Evolutionary conservation across 202 grass and related monocot genomes (phyloP).

Genomic region (Setaria italica): DNA sequence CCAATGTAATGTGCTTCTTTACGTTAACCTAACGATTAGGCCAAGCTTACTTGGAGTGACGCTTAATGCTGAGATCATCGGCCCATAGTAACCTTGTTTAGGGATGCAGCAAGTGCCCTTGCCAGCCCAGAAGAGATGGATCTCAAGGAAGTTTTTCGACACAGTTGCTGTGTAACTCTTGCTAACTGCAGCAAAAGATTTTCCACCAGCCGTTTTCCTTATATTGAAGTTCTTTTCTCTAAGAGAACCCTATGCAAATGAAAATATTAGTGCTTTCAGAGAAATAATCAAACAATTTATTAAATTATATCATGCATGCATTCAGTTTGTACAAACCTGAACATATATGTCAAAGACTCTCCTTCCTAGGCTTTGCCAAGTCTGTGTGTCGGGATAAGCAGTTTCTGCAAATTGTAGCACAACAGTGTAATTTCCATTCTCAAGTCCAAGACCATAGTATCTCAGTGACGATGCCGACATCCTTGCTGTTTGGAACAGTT

Average conservation of each 20-base stretch:
- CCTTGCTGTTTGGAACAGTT: slow-evolving; percentile 60
- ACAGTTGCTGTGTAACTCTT: slow-evolving; percentile 39
- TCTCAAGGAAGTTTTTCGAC: slow-evolving; percentile 72
- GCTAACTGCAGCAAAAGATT: slow-evolving; percentile 29
- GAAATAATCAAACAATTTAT: neutral
- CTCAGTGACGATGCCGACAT: slow-evolving; percentile 76
- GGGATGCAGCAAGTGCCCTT: slow-evolving; percentile 88
- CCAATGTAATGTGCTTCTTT: neutral
- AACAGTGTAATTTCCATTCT: slow-evolving; percentile 82
- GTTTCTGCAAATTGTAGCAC: slow-evolving; percentile 66
- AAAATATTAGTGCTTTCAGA: neutral
- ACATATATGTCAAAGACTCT: slow-evolving; percentile 82
- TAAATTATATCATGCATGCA: neutral
- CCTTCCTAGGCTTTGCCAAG: slow-evolving; percentile 60
- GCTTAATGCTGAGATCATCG: slow-evolving; percentile 36
- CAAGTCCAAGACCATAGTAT: slow-evolving; percentile 73
- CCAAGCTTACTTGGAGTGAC: slow-evolving; percentile 21
- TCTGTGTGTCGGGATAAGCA: slow-evolving; percentile 45
- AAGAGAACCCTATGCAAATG: slow-evolving; percentile 31
- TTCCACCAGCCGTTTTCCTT: slow-evolving; percentile 31
- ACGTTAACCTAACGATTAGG: neutral
- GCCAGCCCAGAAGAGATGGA: slow-evolving; percentile 96
- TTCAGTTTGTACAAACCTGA: slow-evolving; percentile 41
- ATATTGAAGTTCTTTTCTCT: slow-evolving; percentile 33
- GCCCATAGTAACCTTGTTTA: slow-evolving; percentile 68